Conservation (phyloP, 1,284 basidiomycete genomes). For the Ganoderma multipileum region DNA sequence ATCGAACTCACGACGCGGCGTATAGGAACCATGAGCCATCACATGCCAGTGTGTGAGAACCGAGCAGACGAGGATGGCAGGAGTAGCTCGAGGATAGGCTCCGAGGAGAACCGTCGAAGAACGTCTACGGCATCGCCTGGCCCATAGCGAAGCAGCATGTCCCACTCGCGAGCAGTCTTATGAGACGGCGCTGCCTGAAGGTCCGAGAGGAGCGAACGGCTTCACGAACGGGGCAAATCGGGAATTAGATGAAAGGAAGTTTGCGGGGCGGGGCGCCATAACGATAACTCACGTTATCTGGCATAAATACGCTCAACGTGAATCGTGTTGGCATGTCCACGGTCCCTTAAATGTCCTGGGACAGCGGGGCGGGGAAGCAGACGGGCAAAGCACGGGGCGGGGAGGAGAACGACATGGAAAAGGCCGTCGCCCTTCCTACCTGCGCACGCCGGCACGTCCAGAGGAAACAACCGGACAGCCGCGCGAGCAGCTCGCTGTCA, state of each 20-base stretch:
- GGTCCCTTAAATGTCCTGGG: conserved; percentile 1
- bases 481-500: conserved; percentile 26
- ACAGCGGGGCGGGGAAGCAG: conserved; percentile 16
- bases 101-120: background rate
- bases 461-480: conserved; percentile 22
- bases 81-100: conserved; percentile 10
- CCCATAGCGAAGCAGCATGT: background rate
- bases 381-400: conserved; percentile 19
- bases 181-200: background rate
- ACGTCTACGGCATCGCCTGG: background rate
- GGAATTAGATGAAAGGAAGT: background rate
- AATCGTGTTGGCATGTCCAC: background rate
- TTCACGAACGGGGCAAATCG: background rate
- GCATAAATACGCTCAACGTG: background rate
- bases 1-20: conserved; percentile 19
- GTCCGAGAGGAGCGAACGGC: background rate
- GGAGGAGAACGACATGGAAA: conserved; percentile 13
- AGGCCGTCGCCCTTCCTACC: conserved; percentile 29
- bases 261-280: conserved; percentile 1
- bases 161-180: background rate
- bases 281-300: conserved; percentile 2
- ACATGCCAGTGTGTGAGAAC: conserved; percentile 27
- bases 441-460: conserved; percentile 22
- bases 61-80: conserved; percentile 13
- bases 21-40: conserved; percentile 20